Evolutionary conservation across 805 yeast species (phyloP).

Genomic region (Monosporozyma unispora): DNA sequence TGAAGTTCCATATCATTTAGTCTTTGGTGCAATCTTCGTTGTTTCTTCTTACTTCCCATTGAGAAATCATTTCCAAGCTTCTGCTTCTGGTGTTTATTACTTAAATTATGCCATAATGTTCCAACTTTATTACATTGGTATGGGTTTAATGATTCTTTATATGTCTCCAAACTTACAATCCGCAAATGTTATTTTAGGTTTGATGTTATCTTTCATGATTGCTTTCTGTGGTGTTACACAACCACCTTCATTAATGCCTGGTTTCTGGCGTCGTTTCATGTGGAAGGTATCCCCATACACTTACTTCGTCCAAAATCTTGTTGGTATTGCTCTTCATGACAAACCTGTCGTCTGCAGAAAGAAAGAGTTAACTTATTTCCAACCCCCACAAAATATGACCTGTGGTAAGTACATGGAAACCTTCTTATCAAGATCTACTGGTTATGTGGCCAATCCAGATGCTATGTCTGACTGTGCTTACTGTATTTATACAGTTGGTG

Average conservation of each 20-base stretch:
- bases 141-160: conserved; percentile 30
- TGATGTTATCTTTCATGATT: conserved; percentile 24
- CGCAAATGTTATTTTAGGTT: conserved; percentile 21
- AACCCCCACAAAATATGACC: conserved; percentile 18
- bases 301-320: conserved; percentile 36
- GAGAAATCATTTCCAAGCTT: conserved; percentile 23
- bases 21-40: conserved; percentile 27
- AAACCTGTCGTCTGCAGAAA: conserved; percentile 36
- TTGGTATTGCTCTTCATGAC: conserved; percentile 42
- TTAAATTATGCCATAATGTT: conserved; percentile 36
- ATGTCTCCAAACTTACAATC: conserved; percentile 22
- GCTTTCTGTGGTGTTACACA: conserved; percentile 35
- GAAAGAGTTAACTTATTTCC: conserved; percentile 15
- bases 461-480: conserved; percentile 44
- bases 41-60: conserved; percentile 36
- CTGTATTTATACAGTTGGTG: conserved; percentile 47
- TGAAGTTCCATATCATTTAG: conserved; percentile 31
- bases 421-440: conserved; percentile 14
- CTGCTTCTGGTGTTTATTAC: conserved; percentile 42
- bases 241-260: conserved; percentile 32
- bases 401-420: conserved; percentile 19
- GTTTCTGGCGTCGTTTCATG: conserved; percentile 36
- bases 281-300: conserved; percentile 36
- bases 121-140: conserved; percentile 37
- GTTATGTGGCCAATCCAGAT: conserved; percentile 18